Base-by-base conservation (phyloP, 768 basidiomycete species). In the Leccinum variicolor region DNA sequence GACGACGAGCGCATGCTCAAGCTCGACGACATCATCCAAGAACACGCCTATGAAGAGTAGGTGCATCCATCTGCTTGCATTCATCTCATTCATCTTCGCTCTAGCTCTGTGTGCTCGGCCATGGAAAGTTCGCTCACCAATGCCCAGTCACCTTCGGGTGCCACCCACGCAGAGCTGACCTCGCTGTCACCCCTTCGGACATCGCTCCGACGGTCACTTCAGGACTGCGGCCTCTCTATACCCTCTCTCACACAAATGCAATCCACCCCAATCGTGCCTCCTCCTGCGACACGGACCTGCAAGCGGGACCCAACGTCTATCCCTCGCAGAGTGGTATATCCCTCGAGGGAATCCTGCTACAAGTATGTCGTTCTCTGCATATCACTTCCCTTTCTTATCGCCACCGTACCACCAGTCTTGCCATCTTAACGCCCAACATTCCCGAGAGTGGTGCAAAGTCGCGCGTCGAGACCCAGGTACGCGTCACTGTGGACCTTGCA, bases 391-490 rank as follows among this genome's bases (percentile, higher is more conserved):
- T 55, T 52, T 52, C 56, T 72, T 56, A 63, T 64, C 54, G 36
- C 58, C 55, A 50, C 23, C 10, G 47, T 41, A 56, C 67, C 23
- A 7, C 39, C 64, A 93, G 92, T 65, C 81, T 94, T 55, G 81
- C 90, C 25, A 89, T 96, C 56, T 78, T 92, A 69, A 84, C 92
- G 45, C 90, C 92, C 21, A 92, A 85, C 66, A 85, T 96, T 54
- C 92, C 94, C 6, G 83, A 84, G 64, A 75, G 78, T 46, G 94
- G 93, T 25, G 87, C 93, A 14, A 95, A 96, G 73, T 93, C 90
- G 49, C 84, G 94, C 33, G 94, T 96, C n/a, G 94, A 96, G 72
- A 96, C 94, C 3, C 94, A 96, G 77, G 86, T 96, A 50, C 86
- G 93, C 67, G 83, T 95, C 41, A 84, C 87, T 3, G 78, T 96